Base-by-base conservation (phyloP, 2,329 filamentous ascomycete species). In the Colletotrichum acutatum region DNA sequence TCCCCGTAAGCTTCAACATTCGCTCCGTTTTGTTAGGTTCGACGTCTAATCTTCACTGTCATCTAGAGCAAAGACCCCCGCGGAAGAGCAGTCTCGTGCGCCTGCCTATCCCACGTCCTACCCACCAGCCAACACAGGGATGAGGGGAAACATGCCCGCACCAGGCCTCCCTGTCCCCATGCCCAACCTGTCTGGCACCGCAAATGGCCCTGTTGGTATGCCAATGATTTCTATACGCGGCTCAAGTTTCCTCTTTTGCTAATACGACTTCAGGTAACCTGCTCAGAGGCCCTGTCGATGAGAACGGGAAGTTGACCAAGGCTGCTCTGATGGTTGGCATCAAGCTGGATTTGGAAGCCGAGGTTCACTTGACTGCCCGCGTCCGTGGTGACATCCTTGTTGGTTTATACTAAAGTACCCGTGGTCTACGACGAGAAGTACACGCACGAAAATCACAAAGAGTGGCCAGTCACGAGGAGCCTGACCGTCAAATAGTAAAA, bases 321-420 rank as follows among this genome's bases (percentile, higher is more conserved):
- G 88, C 90, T 5, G 89, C 88, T 1, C 83, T 91, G 56, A 84
- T 91, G 76, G 84, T 91, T 49, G 89, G 89, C 68, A 90, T 91
- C 83, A 91, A 91, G 83, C 83, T 91, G 54, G 90, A 91, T 78
- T 81, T 91, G 19, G 89, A 91, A 79, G 89, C 89, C 9, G 90
- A 91, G 78, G 87, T 91, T 53, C 89, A 91, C 78, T 80, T 91
- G 75, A 91, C 89, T 28, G 90, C 90, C 60, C 82, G 89, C 64
- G 84, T 91, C 73, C 84, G 88, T 59, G 89, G 90, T 84, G 90
- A 91, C 78, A 90, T 91, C 77, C 86, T 87, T 24, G 86, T 91
- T 74, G 89, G 88, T 58, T 80, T 90, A 76, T 90, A 90, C 79
- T 90, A 14, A 54, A 6, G 2, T 4, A 3, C 11, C 16, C 14